phyloP scores from a whole-genome alignment of 2,329 filamentous ascomycete genomes.

The Tolypocladium cylindrosporum region DNA sequence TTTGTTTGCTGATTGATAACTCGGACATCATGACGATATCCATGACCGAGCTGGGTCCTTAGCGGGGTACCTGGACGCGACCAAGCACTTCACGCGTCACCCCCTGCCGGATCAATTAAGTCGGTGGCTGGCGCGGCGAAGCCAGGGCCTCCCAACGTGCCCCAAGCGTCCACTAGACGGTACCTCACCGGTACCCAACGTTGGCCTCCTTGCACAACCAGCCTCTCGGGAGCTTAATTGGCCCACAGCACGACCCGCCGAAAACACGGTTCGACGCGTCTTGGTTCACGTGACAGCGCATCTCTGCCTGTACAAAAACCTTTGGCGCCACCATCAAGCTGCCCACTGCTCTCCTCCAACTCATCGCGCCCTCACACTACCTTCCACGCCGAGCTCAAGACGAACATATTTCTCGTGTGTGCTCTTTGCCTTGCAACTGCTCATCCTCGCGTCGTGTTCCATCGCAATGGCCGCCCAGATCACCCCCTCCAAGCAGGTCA shows the following conservation, averaged over 20 bases:
- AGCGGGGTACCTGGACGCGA: conserved; percentile 12
- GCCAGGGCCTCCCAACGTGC: not conserved
- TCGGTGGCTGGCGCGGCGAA: conserved; percentile 8
- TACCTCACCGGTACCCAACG: conserved; percentile 1
- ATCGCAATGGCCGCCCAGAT: conserved; percentile 65
- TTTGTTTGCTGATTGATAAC: conserved; percentile 23
- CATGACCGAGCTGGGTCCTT: conserved; percentile 7
- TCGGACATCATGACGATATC: conserved; percentile 6
- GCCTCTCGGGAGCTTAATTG: conserved; percentile 13
- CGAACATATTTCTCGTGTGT: conserved; percentile 8
- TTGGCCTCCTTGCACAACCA: conserved; percentile 1
- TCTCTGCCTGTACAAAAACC: conserved; percentile 27
- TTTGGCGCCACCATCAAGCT: conserved; percentile 17
- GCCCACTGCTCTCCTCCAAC: conserved; percentile 10
- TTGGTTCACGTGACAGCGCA: conserved; percentile 26
- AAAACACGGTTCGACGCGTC: conserved; percentile 25
- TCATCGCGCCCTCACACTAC: conserved; percentile 18
- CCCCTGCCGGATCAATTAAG: not conserved
- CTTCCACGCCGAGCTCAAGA: conserved; percentile 10
- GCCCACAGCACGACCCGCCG: conserved; percentile 8
- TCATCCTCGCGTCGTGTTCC: conserved; percentile 2
- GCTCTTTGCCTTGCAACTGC: conserved; percentile 7
- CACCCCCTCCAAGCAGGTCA: conserved; percentile 49
- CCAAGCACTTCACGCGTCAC: conserved; percentile 10
- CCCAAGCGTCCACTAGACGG: conserved; percentile 1